Base-by-base conservation (phyloP, 2,329 filamentous ascomycete genomes). In the Xylaria sp. region DNA sequence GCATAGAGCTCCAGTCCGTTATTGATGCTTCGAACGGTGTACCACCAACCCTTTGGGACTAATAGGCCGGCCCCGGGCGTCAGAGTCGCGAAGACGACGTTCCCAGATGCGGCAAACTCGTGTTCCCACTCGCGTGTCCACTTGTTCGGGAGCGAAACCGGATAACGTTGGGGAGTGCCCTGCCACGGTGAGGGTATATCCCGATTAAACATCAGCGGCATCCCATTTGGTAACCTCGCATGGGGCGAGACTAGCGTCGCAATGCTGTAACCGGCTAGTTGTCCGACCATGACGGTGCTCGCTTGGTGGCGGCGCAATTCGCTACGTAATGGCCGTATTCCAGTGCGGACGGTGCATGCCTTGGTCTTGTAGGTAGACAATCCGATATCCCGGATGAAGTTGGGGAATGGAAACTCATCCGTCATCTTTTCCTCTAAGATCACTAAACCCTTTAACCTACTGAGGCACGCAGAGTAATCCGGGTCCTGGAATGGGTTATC, bases 401-500 rank as follows among this genome's bases (percentile, higher is more conserved):
- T 58, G 2, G 67, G 69, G 56, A 68, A 71, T n/a, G 69, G 69
- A 13, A 71, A 71, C 27, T 69, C 61, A 10, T 71, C 61, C 0
- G 64, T 68, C 55, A 71, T 20, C 15, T 3, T 9, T 3, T 64
- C 51, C 25, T 58, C 3, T 3, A 71, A 47, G 4, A 62, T 49
- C 17, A 71, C 62, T 20, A 69, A 39, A 10, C 66, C 64, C 7
- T 15, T n/a, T 5, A 69, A 27, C 25, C 65, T 33, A 10, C 20
- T 5, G 39, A 71, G 64, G 29, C 59, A 57, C 5, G n/a, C 45
- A 11, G 60, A 42, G 1, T 27, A 15, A 1, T 29, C n/a, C 10
- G 49, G 17, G 11, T 38, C 27, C 22, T 22, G 51, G 15, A 5
- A 11, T 42, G 3, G 10, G 1, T 5, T 3, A 2, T 31, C 25